Conservation (phyloP, 2,329 filamentous ascomycete genomes). For the Parascedosporium putredinis region DNA sequence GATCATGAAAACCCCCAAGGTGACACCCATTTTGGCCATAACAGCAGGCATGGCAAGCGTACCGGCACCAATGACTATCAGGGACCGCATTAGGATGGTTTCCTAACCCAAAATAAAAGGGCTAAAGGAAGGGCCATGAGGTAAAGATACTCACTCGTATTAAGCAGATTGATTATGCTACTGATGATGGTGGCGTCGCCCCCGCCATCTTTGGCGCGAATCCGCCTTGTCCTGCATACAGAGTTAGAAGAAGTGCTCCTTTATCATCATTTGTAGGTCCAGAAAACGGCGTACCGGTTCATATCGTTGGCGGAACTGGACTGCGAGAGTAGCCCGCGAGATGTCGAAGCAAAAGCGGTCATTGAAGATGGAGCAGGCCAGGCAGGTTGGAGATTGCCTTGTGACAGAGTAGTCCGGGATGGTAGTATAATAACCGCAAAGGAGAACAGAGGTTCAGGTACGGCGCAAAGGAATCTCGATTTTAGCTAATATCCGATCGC, state of each 20-base stretch:
- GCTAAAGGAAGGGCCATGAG: neutral
- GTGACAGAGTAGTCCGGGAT: neutral
- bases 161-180: constrained; percentile 89
- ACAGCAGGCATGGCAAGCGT: constrained; percentile 93
- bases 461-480: neutral
- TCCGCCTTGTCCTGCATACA: neutral
- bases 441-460: neutral
- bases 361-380: neutral
- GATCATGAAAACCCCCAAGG: constrained; percentile 73
- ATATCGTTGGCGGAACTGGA: constrained; percentile 12
- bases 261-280: neutral
- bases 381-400: neutral
- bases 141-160: constrained; percentile 61
- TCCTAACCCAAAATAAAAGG: too few relatives aligned
- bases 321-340: constrained; percentile 7
- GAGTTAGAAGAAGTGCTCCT: neutral
- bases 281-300: constrained; percentile 10
- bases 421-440: neutral
- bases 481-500: constrained; percentile 1
- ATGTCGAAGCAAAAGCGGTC: neutral
- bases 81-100: constrained; percentile 13
- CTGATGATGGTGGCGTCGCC: constrained; percentile 82
- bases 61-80: constrained; percentile 83
- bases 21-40: constrained; percentile 89
- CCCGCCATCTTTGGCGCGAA: constrained; percentile 39